These are phyloP conservation scores for Mimosa bimucronata DNA, from an alignment of 306 rosid genomes.

Conservation along the genomic window DNA sequence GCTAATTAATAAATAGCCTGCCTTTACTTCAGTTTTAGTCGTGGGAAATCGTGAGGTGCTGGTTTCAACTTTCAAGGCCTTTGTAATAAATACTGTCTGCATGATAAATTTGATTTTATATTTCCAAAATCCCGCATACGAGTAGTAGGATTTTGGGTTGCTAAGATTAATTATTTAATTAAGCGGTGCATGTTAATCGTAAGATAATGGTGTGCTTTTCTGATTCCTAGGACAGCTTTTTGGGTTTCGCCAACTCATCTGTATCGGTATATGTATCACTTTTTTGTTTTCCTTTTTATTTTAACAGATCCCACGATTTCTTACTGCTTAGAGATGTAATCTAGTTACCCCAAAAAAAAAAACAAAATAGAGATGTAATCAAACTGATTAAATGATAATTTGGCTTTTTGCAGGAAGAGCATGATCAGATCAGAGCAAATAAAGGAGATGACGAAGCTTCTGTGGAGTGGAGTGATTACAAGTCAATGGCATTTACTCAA, in stretches of 20 bases:
- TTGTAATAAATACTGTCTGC: not conserved
- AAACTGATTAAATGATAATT: not conserved
- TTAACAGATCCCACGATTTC: not conserved
- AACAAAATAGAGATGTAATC: not conserved
- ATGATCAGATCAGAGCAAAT: slow-evolving; percentile 69
- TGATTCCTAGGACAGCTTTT: not conserved
- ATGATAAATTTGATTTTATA: no score
- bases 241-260: slow-evolving; percentile 4
- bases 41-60: slow-evolving; percentile 32
- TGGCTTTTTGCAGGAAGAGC: slow-evolving; percentile 70
- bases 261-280: not conserved
- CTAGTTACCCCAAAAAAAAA: no score
- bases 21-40: not conserved
- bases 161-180: not conserved
- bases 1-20: not conserved
- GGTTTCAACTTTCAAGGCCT: slow-evolving; percentile 54
- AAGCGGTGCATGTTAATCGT: not conserved
- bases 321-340: no score
- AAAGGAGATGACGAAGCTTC: slow-evolving; percentile 48
- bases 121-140: not conserved
- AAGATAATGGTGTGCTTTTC: not conserved
- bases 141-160: not conserved
- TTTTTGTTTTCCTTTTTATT: not conserved
- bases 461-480: slow-evolving; percentile 85
- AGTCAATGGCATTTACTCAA: slow-evolving; percentile 94